These are phyloP conservation scores for Penicillium salamii DNA, from an alignment of 495 filamentous ascomycete genomes.

Conservation along the genomic window DNA sequence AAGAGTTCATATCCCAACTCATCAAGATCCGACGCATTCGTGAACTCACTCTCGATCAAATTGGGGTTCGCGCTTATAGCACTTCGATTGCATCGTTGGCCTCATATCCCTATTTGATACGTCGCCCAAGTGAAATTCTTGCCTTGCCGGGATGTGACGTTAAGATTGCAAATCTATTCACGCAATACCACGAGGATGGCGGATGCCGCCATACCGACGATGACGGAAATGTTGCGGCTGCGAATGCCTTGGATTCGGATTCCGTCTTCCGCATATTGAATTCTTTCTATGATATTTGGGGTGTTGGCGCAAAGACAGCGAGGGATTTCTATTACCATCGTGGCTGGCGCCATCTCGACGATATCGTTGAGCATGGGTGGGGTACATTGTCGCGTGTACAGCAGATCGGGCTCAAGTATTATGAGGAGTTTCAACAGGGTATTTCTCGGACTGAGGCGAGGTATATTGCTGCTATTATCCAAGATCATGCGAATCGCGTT, in stretches of 20 bases:
- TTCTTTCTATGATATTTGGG: slow-evolving; percentile 80
- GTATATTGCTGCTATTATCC: slow-evolving; percentile 59
- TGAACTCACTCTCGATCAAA: slow-evolving; percentile 65
- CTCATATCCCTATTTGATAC: slow-evolving; percentile 71
- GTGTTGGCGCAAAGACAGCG: slow-evolving; percentile 81
- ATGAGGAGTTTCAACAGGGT: slow-evolving; percentile 73
- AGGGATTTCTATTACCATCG: slow-evolving; percentile 75
- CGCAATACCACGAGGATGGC: slow-evolving; percentile 61
- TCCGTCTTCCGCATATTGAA: slow-evolving; percentile 60
- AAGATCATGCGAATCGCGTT: slow-evolving; percentile 56
- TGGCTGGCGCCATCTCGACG: slow-evolving; percentile 76
- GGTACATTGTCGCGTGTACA: slow-evolving; percentile 67
- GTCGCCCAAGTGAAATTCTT: slow-evolving; percentile 57
- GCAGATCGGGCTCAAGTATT: slow-evolving; percentile 95
- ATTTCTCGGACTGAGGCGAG: slow-evolving; percentile 76
- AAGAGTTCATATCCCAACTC: slow-evolving; percentile 70
- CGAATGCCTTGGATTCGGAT: slow-evolving; percentile 61
- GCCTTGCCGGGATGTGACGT: slow-evolving; percentile 75
- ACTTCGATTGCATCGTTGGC: slow-evolving; percentile 78
- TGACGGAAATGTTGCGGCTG: slow-evolving; percentile 57
- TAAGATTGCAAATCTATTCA: slow-evolving; percentile 77
- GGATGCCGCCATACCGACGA: slow-evolving; percentile 27
- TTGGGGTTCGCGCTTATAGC: slow-evolving; percentile 85
- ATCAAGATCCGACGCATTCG: slow-evolving; percentile 71
- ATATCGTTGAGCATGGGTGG: slow-evolving; percentile 86